A percentile compares a stretch with the other conserved stretches of the same genome.
These are phyloP conservation scores for Mycena maculata DNA, from an alignment of 768 basidiomycete genomes.

Conservation along the genomic window DNA sequence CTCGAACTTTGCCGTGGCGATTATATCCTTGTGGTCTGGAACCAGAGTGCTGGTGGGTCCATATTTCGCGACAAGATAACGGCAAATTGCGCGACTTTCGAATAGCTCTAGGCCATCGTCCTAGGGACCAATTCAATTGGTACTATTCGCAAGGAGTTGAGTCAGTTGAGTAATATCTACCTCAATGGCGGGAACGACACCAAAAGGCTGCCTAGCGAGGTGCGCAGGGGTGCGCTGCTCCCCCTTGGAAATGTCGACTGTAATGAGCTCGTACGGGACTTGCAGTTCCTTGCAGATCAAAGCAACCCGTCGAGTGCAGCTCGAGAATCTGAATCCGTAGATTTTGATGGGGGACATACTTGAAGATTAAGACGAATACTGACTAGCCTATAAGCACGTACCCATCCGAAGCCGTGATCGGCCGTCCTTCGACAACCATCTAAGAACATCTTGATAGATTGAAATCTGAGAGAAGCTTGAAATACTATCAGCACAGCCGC, in stretches of 20 bases:
- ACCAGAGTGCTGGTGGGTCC: slow-evolving; percentile 49
- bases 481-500: too few relatives aligned
- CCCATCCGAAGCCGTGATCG: too few relatives aligned
- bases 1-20: slow-evolving; percentile 46
- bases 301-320: slow-evolving; percentile 55
- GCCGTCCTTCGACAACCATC: too few relatives aligned
- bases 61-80: slow-evolving; percentile 56
- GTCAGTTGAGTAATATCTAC: too few relatives aligned
- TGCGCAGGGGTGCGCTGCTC: slow-evolving; percentile 44
- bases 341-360: slow-evolving; percentile 48
- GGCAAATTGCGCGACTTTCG: slow-evolving; percentile 55
- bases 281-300: slow-evolving; percentile 52
- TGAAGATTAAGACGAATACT: too few relatives aligned
- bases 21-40: slow-evolving; percentile 39
- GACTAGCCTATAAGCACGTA: too few relatives aligned
- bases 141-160: too few relatives aligned
- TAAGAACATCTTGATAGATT: too few relatives aligned
- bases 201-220: slow-evolving; percentile 57
- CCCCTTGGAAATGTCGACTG: slow-evolving; percentile 42
- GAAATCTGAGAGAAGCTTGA: too few relatives aligned
- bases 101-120: slow-evolving; percentile 58
- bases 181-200: slow-evolving; percentile 54
- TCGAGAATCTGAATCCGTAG: slow-evolving; percentile 44
- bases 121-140: background rate
- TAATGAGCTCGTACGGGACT: slow-evolving; percentile 51